phyloP scores from a whole-genome alignment of 371 early-diverging fungal species.

The Lichtheimia ramosa region DNA sequence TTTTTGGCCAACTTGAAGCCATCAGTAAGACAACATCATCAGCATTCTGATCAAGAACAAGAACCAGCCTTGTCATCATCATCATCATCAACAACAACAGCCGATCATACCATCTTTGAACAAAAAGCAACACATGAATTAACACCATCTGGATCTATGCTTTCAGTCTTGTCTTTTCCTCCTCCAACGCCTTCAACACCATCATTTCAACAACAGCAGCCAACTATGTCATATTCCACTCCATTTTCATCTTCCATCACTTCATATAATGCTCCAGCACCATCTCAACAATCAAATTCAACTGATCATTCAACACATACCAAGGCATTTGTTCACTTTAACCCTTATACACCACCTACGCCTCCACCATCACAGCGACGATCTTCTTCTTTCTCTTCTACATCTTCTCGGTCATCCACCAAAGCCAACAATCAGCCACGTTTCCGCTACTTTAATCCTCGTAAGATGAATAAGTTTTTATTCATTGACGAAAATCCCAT shows the following conservation, averaged over 20 bases:
- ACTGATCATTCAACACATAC: background rate
- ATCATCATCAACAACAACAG: background rate
- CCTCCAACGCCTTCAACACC: conserved; percentile 4
- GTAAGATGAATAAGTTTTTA: conserved; percentile 53
- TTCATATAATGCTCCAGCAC: background rate
- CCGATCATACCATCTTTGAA: background rate
- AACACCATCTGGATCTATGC: conserved; percentile 18
- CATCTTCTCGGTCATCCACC: conserved; percentile 2
- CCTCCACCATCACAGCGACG: conserved; percentile 2
- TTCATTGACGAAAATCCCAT: conserved; percentile 55
- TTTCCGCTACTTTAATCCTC: conserved; percentile 54
- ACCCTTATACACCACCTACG: conserved; percentile 6
- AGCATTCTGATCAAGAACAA: background rate
- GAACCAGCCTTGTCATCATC: conserved; percentile 4
- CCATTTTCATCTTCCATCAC: conserved; percentile 5
- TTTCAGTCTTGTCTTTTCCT: conserved; percentile 19
- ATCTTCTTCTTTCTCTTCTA: background rate
- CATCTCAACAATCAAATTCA: background rate
- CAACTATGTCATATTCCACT: background rate
- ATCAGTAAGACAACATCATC: conserved; percentile 7
- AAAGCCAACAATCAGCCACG: conserved; percentile 24
- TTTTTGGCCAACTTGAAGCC: conserved; percentile 22
- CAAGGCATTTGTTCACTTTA: conserved; percentile 10
- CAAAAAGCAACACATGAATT: conserved; percentile 11
- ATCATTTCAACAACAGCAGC: too few relatives aligned